phyloP scores from a whole-genome alignment of 192 early-diverging fungal genomes.

The Allomyces javanicus region DNA sequence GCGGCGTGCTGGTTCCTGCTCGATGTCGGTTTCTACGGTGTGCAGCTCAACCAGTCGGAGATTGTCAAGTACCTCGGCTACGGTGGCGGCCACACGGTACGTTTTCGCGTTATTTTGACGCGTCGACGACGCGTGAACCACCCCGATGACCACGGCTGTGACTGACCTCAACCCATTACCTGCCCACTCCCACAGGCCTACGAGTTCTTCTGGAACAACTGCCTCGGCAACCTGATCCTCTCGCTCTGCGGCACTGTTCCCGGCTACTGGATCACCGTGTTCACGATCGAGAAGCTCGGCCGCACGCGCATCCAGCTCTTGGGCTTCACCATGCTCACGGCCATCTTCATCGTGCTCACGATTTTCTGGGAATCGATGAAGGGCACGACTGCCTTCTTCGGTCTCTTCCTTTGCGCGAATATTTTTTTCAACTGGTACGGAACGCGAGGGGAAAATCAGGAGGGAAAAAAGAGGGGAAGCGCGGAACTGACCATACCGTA shows the following conservation, averaged over 20 bases:
- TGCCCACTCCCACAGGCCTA: background rate
- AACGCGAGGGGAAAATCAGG: too few relatives aligned
- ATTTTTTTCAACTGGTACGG: too few relatives aligned
- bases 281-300: slow-evolving; percentile 68
- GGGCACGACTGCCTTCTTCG: too few relatives aligned
- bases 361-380: too few relatives aligned
- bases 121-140: too few relatives aligned
- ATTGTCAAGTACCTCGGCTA: slow-evolving; percentile 22
- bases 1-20: slow-evolving; percentile 55
- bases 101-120: too few relatives aligned
- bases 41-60: slow-evolving; percentile 60
- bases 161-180: too few relatives aligned
- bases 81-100: background rate
- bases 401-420: too few relatives aligned
- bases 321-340: slow-evolving; percentile 60
- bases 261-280: slow-evolving; percentile 90
- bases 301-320: slow-evolving; percentile 80
- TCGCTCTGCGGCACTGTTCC: slow-evolving; percentile 67
- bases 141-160: too few relatives aligned
- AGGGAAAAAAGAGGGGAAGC: too few relatives aligned
- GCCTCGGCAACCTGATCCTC: slow-evolving; percentile 82
- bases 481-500: too few relatives aligned
- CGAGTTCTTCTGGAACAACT: slow-evolving; percentile 30
- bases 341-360: slow-evolving; percentile 33
- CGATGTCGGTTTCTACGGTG: slow-evolving; percentile 64